Base-by-base conservation (phyloP, 805 yeast species). In the Starmera dryadoides region DNA sequence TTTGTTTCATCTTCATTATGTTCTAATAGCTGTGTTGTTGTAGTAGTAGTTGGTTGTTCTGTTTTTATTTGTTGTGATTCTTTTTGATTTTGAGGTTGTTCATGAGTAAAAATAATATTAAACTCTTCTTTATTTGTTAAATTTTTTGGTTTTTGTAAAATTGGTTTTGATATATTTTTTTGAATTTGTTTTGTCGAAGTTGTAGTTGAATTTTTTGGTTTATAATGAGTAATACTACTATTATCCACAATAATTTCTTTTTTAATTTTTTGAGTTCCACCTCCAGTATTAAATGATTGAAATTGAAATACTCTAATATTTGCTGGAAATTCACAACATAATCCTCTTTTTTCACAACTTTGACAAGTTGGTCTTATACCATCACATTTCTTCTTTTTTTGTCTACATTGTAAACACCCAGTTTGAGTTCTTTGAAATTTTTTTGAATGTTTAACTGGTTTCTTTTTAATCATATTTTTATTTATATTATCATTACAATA, bases 381-480 rank as follows among this genome's bases (percentile, higher is more conserved):
- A 42, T 52, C 57, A 42, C 58, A 54, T 23, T 49, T 54, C 50
- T 54, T 54, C 19, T 54, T 54, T 47, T 54, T 54, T 11, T 52
- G 56, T 21, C 58, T 48, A 32, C 58, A 54, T 33, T 52, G 54
- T 6, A 54, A 40, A 39, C 58, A 54, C 2, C 58, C 58, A 4
- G 48, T 47, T 36, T 54, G 57, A 5, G 58, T 50, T 43, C 58
- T 52, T 9, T 43, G 49, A 35, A 54, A 54, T 36, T 48, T 49
- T 36, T 41, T 54, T 9, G 56, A 52, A 33, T 54, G 58, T 30
- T 48, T 54, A 10, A 17, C 11, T 16, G 20, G 11, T 17, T 23
- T 36, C 34, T 36, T 30, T 26, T 26, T n/a, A 14, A 26, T 26
- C n/a, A 7, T 26, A 6, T 12, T 26, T 12, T 5, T 26, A 6